These are phyloP conservation scores for Pontederia paniculata DNA, from an alignment of 176 grass and related monocot genomes.

Conservation along the genomic window DNA sequence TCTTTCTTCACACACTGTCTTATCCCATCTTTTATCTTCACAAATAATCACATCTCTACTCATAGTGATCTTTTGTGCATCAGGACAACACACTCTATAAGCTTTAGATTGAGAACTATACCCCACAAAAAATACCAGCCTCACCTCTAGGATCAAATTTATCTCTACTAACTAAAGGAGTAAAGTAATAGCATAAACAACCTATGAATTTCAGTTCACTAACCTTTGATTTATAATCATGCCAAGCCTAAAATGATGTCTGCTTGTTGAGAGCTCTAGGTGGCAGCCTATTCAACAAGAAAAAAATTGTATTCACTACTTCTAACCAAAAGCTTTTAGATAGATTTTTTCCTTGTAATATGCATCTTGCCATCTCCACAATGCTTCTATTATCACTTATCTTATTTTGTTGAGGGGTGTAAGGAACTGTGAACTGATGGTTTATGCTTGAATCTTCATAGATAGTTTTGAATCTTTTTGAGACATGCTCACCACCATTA, in stretches of 20 bases:
- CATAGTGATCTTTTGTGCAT: neutral
- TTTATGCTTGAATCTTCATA: neutral
- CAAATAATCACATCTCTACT: constrained; percentile 14
- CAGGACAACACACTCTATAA: constrained; percentile 5
- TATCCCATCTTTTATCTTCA: constrained; percentile 3
- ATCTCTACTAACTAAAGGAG: neutral
- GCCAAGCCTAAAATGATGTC: constrained; percentile 3
- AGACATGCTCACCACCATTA: constrained; percentile 5
- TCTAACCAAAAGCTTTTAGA: neutral
- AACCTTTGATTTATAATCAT: constrained; percentile 3
- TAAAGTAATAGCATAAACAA: neutral
- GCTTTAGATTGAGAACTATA: constrained; percentile 16
- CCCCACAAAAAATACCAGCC: neutral
- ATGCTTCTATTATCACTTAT: constrained; percentile 6
- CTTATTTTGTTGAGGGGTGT: constrained; percentile 5
- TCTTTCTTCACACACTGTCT: neutral
- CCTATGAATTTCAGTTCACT: neutral
- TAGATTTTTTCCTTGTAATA: constrained; percentile 1
- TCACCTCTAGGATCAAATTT: neutral
- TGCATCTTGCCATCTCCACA: constrained; percentile 13
- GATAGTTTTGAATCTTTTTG: neutral
- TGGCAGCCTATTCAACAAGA: constrained; percentile 3
- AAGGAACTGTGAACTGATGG: neutral
- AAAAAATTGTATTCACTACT: neutral
- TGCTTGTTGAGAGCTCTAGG: neutral